Percentiles rank a stretch among this genome's conserved stretches.
These are phyloP conservation scores for Fusarium luffae DNA, from an alignment of 2,329 filamentous ascomycete genomes.

Conservation along the genomic window DNA sequence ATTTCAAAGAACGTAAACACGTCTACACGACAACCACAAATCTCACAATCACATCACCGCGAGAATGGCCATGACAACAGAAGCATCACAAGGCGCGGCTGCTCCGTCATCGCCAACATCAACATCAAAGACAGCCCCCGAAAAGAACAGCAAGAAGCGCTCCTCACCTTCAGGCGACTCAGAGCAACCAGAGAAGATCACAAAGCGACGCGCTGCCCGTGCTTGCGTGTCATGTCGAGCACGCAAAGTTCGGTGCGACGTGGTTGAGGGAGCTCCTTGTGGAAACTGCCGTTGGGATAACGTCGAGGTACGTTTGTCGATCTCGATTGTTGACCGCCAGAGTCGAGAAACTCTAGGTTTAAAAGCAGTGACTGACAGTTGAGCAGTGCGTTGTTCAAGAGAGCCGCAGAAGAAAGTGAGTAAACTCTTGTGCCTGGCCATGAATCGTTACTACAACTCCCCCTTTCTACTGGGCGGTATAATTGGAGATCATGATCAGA, in stretches of 20 bases:
- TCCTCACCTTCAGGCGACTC: slow-evolving; percentile 46
- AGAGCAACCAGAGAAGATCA: slow-evolving; percentile 59
- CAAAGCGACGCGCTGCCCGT: slow-evolving; percentile 87
- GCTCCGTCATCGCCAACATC: slow-evolving; percentile 47
- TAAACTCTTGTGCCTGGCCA: slow-evolving; percentile 43
- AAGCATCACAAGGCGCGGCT: slow-evolving; percentile 42
- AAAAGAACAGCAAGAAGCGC: slow-evolving; percentile 51
- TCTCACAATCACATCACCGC: slow-evolving; percentile 5
- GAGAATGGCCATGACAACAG: slow-evolving; percentile 37
- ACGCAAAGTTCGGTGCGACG: slow-evolving; percentile 93
- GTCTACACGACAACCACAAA: background rate
- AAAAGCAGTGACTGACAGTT: slow-evolving; percentile 30
- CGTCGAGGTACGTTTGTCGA: slow-evolving; percentile 63
- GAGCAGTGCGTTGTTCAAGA: slow-evolving; percentile 75
- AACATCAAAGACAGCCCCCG: slow-evolving; percentile 44
- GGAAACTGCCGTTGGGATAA: slow-evolving; percentile 87
- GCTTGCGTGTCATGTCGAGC: slow-evolving; percentile 90
- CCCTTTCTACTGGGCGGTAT: slow-evolving; percentile 9
- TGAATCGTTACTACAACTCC: slow-evolving; percentile 9
- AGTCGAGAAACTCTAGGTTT: slow-evolving; percentile 21
- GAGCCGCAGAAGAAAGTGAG: slow-evolving; percentile 87
- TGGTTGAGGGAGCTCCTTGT: slow-evolving; percentile 87
- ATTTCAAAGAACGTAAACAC: background rate
- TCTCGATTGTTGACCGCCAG: slow-evolving; percentile 8
- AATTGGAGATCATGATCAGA: slow-evolving; percentile 16